Conservation (phyloP, 345 rosid species). For the Hevea brasiliensis region DNA sequence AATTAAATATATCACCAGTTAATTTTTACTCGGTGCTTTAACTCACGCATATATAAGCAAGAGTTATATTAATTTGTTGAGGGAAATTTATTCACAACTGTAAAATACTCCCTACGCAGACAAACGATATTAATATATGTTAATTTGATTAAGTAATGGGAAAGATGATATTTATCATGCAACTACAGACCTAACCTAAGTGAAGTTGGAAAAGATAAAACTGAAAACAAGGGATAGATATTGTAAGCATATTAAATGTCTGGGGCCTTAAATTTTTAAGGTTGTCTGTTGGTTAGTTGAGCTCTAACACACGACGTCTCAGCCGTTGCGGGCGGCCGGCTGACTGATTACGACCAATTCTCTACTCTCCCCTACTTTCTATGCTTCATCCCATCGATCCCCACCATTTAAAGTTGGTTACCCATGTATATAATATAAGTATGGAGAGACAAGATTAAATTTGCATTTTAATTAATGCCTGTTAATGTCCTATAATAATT, state of each 20-base stretch:
- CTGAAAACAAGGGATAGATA: neutral
- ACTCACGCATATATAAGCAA: too few relatives aligned
- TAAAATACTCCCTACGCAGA: neutral
- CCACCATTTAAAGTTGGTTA: too few relatives aligned
- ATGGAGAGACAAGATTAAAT: neutral
- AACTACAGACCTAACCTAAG: slow-evolving; percentile 6
- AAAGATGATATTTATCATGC: slow-evolving; percentile 17
- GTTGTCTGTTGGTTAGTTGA: neutral
- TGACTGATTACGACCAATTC: neutral
- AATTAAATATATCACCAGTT: too few relatives aligned
- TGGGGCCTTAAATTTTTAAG: neutral
- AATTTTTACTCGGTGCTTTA: too few relatives aligned
- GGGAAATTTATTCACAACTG: slow-evolving; percentile 1
- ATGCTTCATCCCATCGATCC: too few relatives aligned
- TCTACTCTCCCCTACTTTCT: too few relatives aligned
- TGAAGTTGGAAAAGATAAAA: neutral
- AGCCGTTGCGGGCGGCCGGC: slow-evolving; percentile 17
- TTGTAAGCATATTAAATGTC: neutral
- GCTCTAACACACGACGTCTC: slow-evolving; percentile 6
- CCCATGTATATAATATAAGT: too few relatives aligned
- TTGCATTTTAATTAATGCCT: neutral
- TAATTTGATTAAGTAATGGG: neutral
- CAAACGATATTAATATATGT: neutral
- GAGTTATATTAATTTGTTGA: too few relatives aligned
- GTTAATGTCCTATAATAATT: too few relatives aligned